Percentiles rank a stretch among this genome's conserved stretches.
Evolutionary conservation across 139 green algal species (phyloP).

Genomic region (Volvox africanus): DNA sequence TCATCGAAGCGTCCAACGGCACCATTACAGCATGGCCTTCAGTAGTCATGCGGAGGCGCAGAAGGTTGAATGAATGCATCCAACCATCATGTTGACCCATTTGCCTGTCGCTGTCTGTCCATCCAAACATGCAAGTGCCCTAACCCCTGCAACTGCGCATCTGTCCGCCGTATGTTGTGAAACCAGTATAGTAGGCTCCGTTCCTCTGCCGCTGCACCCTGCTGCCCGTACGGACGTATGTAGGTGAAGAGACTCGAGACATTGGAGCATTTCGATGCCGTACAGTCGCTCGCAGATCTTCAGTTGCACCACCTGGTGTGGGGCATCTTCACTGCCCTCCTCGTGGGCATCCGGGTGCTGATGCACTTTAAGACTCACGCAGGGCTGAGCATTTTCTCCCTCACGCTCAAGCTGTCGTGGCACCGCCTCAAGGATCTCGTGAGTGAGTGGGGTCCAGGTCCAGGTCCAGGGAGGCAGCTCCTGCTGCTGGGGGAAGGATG

Average conservation of each 20-base stretch:
- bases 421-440: conserved; percentile 11
- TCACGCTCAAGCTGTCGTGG: conserved; percentile 6
- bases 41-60: not conserved
- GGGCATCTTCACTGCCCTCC: conserved; percentile 3
- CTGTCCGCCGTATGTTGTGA: not conserved
- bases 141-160: not conserved
- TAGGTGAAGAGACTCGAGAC: not conserved
- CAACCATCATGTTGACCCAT: not conserved
- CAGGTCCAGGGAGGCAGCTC: too few species aligned
- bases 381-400: not conserved
- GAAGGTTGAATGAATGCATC: not conserved
- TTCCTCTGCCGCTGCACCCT: not conserved
- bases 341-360: conserved; percentile 11
- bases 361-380: not conserved
- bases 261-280: not conserved
- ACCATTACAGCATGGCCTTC: not conserved
- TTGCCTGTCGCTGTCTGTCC: not conserved
- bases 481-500: not conserved
- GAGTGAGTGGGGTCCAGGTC: not conserved
- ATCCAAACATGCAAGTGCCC: not conserved
- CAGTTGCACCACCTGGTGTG: conserved; percentile 2
- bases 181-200: too few species aligned
- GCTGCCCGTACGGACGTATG: not conserved
- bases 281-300: not conserved
- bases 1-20: too few species aligned